Base-by-base conservation (phyloP, 1,139 yeast genomes). In the Saccharomyces hybrid region DNA sequence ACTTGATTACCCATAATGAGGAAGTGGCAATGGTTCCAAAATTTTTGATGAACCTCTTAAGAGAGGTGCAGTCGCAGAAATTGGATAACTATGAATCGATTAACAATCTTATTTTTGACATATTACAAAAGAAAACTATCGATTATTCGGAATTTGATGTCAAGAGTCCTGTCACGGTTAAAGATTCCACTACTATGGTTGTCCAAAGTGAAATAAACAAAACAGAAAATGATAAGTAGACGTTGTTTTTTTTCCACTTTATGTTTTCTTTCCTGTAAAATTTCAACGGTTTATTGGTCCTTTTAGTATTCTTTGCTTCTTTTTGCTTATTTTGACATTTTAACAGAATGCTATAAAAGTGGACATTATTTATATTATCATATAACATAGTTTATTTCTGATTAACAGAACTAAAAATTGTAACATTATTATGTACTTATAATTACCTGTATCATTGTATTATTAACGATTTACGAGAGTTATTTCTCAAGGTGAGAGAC, bases 1-100 rank as follows among this genome's bases (percentile, higher is more conserved):
- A 84, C 61, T 75, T 95, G 70, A 90, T 95, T 60, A 89, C 88
- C 58, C 79, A 84, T 57, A 93, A 88, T 68, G 93, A 88, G 62
- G 88, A 87, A 55, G 79, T 93, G 60, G 81, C 91, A 51, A 77
- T 83, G 52, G 85, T 91, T 41, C 98, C 99, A 0, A 70, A 66
- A 5, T 88, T 82, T 63, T 62, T 78, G 55, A 66, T 73, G 69
- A 46, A 69, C 11, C 62, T 78, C 7, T 60, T 73, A 55, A 63
- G 67, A 9, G 69, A 73, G 42, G 58, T 72, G 49, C 66, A 71
- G 52, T 59, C 63, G 46, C 58, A 70, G 42, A 61, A 63, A n/a
- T 54, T 69, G 13, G 49, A 50, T 16, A 55, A 56, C 27, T 56
- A 51, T 46, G 64, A 62, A 9, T 48, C 57, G 11, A 61, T 69